Evolutionary conservation across 2,329 filamentous ascomycete genomes (phyloP).

Genomic region (Tolypocladium paradoxum): DNA sequence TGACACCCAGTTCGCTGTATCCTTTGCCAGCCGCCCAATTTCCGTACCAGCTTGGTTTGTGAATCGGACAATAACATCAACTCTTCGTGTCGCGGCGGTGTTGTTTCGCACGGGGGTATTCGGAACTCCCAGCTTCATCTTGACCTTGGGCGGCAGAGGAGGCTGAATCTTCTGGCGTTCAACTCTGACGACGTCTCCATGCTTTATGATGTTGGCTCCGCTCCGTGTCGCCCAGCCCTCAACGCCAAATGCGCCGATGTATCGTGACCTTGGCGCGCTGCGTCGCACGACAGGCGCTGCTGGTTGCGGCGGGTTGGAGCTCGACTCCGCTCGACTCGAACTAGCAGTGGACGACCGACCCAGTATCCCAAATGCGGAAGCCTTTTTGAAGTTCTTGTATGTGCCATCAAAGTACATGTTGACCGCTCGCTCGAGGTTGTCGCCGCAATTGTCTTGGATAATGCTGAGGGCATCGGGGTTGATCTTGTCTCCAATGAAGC

Average conservation of each 20-base stretch:
- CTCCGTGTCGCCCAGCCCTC: slow-evolving; percentile 88
- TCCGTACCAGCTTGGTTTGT: slow-evolving; percentile 71
- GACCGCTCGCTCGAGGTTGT: slow-evolving; percentile 50
- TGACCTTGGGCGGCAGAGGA: slow-evolving; percentile 34
- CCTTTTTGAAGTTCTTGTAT: slow-evolving; percentile 41
- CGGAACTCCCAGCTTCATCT: slow-evolving; percentile 26
- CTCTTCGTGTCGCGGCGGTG: slow-evolving; percentile 50
- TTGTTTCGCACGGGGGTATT: slow-evolving; percentile 24
- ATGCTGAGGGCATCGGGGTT: slow-evolving; percentile 33
- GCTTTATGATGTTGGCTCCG: slow-evolving; percentile 61
- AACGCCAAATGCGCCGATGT: slow-evolving; percentile 85
- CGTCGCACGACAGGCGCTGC: slow-evolving; percentile 5
- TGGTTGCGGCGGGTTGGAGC: slow-evolving; percentile 2
- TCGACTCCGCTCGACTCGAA: slow-evolving; percentile 5
- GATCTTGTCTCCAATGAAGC: slow-evolving; percentile 48
- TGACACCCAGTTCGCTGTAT: slow-evolving; percentile 85
- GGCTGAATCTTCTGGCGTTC: slow-evolving; percentile 71
- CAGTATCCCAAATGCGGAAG: background rate
- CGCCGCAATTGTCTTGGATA: slow-evolving; percentile 43
- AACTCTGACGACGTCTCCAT: slow-evolving; percentile 75
- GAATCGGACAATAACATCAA: slow-evolving; percentile 86
- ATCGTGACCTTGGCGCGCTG: slow-evolving; percentile 41
- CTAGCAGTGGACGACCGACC: background rate
- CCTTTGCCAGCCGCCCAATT: slow-evolving; percentile 76
- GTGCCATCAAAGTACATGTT: slow-evolving; percentile 64